These are phyloP conservation scores for Dioszegia aurantiaca DNA, from an alignment of 768 basidiomycete genomes.

Conservation along the genomic window DNA sequence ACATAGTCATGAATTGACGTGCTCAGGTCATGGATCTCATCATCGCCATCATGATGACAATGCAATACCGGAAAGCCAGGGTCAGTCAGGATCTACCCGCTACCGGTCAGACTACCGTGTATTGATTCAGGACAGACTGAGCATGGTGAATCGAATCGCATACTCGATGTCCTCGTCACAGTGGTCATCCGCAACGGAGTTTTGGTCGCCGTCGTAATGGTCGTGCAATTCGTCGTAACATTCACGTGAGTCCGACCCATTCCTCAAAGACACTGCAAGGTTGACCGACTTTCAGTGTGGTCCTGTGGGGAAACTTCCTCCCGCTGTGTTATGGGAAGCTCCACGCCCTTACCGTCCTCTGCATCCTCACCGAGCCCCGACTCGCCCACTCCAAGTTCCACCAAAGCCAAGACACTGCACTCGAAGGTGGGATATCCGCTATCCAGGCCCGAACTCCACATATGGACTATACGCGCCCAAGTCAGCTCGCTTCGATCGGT, in stretches of 20 bases:
- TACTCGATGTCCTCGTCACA: neutral
- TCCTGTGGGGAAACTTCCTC: conserved; percentile 11
- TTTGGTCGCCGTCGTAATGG: neutral
- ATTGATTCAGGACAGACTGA: neutral
- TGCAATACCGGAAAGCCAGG: conserved; percentile 9
- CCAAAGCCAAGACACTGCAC: neutral
- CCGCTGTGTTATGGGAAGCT: conserved; percentile 8
- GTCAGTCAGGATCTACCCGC: neutral
- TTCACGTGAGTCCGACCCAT: conserved; percentile 1
- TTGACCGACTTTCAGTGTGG: neutral
- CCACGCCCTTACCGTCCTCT: conserved; percentile 14
- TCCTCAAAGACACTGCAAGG: neutral
- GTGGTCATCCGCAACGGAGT: conserved; percentile 7
- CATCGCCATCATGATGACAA: conserved; percentile 4
- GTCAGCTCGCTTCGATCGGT: neutral
- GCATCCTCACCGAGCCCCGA: conserved; percentile 13
- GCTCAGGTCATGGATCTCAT: conserved; percentile 8
- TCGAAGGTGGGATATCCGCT: neutral
- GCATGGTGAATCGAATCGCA: neutral
- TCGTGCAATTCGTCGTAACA: conserved; percentile 7
- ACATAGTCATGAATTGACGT: too few relatives aligned
- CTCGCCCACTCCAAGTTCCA: conserved; percentile 3
- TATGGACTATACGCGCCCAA: conserved; percentile 5
- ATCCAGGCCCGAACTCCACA: neutral
- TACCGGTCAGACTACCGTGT: neutral